Conservation (phyloP, 306 rosid genomes). For the Calophaca sinica region DNA sequence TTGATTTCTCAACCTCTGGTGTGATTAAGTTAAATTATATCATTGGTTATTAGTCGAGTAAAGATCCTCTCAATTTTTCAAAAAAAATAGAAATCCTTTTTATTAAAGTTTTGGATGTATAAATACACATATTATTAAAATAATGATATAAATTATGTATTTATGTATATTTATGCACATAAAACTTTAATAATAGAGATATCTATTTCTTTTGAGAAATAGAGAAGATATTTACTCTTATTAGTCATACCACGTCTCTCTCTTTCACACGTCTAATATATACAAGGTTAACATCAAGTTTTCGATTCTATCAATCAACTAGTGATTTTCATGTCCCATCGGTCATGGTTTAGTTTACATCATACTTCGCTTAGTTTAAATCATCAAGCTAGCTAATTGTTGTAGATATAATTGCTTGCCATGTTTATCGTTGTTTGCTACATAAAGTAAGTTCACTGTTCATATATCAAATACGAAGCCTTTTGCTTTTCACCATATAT, state of each 20-base stretch:
- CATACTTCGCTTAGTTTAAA: slow-evolving; percentile 33
- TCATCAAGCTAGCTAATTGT: slow-evolving; percentile 40
- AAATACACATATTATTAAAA: too few relatives aligned
- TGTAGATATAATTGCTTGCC: slow-evolving; percentile 43
- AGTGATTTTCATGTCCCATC: slow-evolving; percentile 36
- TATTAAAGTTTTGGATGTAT: too few relatives aligned
- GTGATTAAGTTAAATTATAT: not conserved
- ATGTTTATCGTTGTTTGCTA: slow-evolving; percentile 50
- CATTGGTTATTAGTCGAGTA: not conserved
- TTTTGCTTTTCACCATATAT: slow-evolving; percentile 16
- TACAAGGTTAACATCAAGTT: slow-evolving; percentile 25
- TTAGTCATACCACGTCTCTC: not conserved
- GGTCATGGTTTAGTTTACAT: slow-evolving; percentile 41
- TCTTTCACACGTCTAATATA: not conserved
- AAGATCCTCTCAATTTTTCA: too few relatives aligned
- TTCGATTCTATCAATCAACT: slow-evolving; percentile 34
- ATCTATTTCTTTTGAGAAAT: too few relatives aligned
- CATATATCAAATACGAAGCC: not conserved
- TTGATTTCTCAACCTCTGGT: not conserved
- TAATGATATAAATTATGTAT: too few relatives aligned
- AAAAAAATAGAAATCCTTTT: too few relatives aligned
- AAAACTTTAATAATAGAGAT: too few relatives aligned
- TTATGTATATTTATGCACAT: too few relatives aligned
- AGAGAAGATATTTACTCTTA: too few relatives aligned
- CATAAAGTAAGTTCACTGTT: slow-evolving; percentile 41